Percentiles rank a stretch among this genome's conserved stretches.
These are phyloP conservation scores for Starmerella gropengiesseri DNA, from an alignment of 805 yeast species.

Conservation along the genomic window DNA sequence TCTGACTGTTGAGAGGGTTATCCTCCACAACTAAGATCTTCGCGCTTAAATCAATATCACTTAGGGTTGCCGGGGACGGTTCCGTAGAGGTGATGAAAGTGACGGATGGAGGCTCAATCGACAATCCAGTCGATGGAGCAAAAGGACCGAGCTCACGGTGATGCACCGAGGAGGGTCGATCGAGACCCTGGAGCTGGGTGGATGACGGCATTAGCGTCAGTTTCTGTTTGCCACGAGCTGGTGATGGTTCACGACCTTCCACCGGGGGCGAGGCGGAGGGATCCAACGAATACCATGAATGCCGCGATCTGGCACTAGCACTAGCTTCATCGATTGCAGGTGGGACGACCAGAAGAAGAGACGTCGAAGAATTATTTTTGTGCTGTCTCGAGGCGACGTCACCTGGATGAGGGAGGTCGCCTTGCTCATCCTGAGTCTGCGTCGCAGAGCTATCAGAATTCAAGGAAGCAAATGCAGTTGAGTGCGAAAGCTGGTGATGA, in stretches of 20 bases:
- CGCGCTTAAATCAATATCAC: not conserved
- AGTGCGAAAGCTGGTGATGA: conserved; percentile 1
- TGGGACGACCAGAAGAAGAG: conserved; percentile 14
- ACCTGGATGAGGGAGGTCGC: not conserved
- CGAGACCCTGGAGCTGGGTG: not conserved
- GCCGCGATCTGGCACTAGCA: not conserved
- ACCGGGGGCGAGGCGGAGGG: not conserved
- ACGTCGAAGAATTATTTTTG: conserved; percentile 10
- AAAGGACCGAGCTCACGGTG: not conserved
- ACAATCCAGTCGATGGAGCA: no score
- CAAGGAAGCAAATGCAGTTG: conserved; percentile 1
- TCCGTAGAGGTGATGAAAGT: no score
- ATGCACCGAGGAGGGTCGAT: no score
- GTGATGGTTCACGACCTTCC: not conserved
- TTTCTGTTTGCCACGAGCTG: not conserved
- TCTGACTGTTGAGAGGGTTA: conserved; percentile 84
- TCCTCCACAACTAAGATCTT: conserved; percentile 76
- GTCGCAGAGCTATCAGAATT: not conserved
- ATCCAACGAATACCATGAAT: conserved; percentile 1
- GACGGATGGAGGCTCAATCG: no score
- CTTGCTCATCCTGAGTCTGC: not conserved
- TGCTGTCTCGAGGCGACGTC: conserved; percentile 9
- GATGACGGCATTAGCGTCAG: no score
- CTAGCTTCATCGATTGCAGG: not conserved
- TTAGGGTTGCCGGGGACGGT: not conserved